phyloP scores from a whole-genome alignment of 495 filamentous ascomycete genomes.

The Trichocladium antarcticum region DNA sequence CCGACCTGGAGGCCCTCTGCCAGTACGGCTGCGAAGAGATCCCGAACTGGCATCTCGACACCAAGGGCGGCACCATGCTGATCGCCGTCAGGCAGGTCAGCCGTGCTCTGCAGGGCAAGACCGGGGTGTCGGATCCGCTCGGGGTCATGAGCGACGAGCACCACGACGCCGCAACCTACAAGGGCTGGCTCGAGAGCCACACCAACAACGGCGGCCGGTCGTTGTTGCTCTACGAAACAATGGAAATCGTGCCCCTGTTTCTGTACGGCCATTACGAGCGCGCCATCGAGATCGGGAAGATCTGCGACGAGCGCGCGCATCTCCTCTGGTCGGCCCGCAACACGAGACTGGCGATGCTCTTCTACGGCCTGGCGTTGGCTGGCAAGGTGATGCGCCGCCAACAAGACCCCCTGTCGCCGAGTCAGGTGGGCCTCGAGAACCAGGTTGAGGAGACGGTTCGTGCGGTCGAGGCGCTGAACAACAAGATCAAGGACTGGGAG shows the following conservation, averaged over 20 bases:
- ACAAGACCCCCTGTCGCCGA: constrained; percentile 39
- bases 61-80: constrained; percentile 67
- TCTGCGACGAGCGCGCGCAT: constrained; percentile 46
- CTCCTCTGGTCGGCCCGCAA: constrained; percentile 65
- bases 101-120: constrained; percentile 77
- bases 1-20: constrained; percentile 64
- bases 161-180: constrained; percentile 54
- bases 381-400: constrained; percentile 52
- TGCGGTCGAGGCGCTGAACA: constrained; percentile 42
- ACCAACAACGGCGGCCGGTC: constrained; percentile 41
- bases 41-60: constrained; percentile 59
- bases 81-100: constrained; percentile 61
- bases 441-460: constrained; percentile 46
- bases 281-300: constrained; percentile 54
- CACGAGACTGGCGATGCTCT: constrained; percentile 51
- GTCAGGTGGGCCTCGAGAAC: constrained; percentile 38
- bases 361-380: constrained; percentile 57
- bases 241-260: constrained; percentile 61
- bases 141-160: constrained; percentile 60
- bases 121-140: constrained; percentile 42
- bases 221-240: constrained; percentile 58
- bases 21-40: constrained; percentile 65
- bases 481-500: constrained; percentile 57
- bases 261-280: constrained; percentile 63
- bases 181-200: constrained; percentile 40